These are phyloP conservation scores for Kregervanrija delftensis DNA, from an alignment of 805 yeast species.

Conservation along the genomic window DNA sequence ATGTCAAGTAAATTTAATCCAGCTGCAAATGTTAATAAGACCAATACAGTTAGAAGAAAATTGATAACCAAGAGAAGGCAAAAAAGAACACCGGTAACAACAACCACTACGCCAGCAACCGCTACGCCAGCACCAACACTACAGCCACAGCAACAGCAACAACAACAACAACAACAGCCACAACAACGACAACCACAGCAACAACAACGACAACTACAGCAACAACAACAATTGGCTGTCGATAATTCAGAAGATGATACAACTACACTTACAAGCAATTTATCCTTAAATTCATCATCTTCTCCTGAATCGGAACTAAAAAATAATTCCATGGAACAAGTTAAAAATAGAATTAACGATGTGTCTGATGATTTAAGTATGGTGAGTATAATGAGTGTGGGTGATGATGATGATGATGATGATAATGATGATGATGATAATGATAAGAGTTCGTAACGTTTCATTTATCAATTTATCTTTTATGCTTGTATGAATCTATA, in stretches of 20 bases:
- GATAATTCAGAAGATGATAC: too few species aligned
- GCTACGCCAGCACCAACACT: neutral
- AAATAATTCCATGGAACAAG: too few species aligned
- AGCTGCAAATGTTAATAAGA: too few species aligned
- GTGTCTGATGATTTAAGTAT: slow-evolving; percentile 18
- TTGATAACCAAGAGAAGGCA: slow-evolving; percentile 10
- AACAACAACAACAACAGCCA: neutral
- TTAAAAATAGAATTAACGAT: slow-evolving; percentile 3
- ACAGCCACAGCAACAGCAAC: neutral
- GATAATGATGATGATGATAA: too few species aligned
- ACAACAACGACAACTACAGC: neutral
- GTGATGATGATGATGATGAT: slow-evolving; percentile 6
- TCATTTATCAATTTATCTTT: too few species aligned
- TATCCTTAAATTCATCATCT: too few species aligned
- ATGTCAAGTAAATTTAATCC: slow-evolving; percentile 1
- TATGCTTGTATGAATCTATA: too few species aligned
- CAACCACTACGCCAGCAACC: neutral
- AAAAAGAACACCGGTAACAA: slow-evolving; percentile 2
- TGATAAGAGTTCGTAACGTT: too few species aligned
- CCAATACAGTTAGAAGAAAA: slow-evolving; percentile 3
- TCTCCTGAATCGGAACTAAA: too few species aligned
- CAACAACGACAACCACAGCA: neutral
- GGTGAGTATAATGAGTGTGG: slow-evolving; percentile 22
- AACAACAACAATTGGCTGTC: neutral
- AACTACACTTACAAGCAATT: too few species aligned